Evolutionary conservation across 1,139 yeast species (phyloP).

Genomic region (Magnusiomyces paraingens): DNA sequence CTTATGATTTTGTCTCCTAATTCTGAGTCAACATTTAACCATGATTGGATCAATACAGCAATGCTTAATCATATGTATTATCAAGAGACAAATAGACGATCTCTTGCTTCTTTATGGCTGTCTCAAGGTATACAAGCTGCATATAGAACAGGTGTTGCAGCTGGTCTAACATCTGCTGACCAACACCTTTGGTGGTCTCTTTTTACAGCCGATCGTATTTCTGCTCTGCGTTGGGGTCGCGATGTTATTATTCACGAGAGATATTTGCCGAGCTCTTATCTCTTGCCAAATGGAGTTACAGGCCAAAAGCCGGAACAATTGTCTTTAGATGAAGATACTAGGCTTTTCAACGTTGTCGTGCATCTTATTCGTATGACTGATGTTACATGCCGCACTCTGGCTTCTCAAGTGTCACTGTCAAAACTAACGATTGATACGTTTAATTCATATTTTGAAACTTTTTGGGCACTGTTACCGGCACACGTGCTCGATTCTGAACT

Average conservation of each 20-base stretch:
- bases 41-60: conserved; percentile 6
- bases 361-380: conserved; percentile 15
- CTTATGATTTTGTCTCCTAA: conserved; percentile 1
- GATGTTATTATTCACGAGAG: background rate
- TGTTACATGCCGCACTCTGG: conserved; percentile 14
- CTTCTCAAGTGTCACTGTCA: conserved; percentile 9
- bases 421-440: conserved; percentile 17
- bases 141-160: conserved; percentile 15
- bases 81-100: conserved; percentile 16
- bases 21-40: background rate
- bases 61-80: conserved; percentile 19
- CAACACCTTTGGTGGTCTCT: conserved; percentile 19
- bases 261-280: background rate
- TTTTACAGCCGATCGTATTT: conserved; percentile 19
- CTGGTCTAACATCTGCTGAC: conserved; percentile 9
- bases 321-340: background rate
- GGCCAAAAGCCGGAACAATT: background rate
- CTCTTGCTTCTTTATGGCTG: conserved; percentile 20
- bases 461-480: conserved; percentile 15
- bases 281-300: background rate
- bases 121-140: conserved; percentile 17
- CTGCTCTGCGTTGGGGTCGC: conserved; percentile 13
- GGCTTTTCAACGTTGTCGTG: background rate
- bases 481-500: background rate
- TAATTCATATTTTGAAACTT: conserved; percentile 17